phyloP scores from a whole-genome alignment of 345 rosid genomes.

The Rhizophora apiculata region DNA sequence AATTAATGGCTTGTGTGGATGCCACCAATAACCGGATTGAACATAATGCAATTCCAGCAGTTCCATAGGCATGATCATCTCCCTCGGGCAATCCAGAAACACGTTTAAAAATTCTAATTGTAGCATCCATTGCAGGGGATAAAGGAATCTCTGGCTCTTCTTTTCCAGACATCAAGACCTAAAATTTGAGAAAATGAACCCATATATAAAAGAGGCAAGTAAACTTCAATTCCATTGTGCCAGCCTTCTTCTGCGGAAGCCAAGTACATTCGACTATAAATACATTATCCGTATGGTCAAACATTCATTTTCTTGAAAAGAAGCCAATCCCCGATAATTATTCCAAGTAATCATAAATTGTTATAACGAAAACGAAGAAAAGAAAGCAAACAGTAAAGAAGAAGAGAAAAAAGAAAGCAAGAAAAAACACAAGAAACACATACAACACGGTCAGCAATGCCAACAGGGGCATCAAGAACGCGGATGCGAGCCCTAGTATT shows the following conservation, averaged over 20 bases:
- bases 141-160: slow-evolving; percentile 51
- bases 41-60: slow-evolving; percentile 47
- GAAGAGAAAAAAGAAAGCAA: background rate
- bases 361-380: no score
- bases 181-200: background rate
- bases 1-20: slow-evolving; percentile 76
- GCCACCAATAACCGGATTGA: slow-evolving; percentile 73
- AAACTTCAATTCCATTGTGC: background rate
- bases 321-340: no score
- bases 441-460: slow-evolving; percentile 67
- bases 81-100: slow-evolving; percentile 43
- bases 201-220: background rate
- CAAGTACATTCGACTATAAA: no score
- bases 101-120: slow-evolving; percentile 47
- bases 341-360: no score
- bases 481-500: slow-evolving; percentile 84
- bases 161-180: slow-evolving; percentile 60
- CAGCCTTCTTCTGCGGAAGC: no score
- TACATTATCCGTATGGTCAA: no score
- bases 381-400: background rate
- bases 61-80: slow-evolving; percentile 23
- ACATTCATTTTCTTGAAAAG: no score
- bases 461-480: slow-evolving; percentile 64
- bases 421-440: slow-evolving; percentile 11
- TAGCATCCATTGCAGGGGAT: slow-evolving; percentile 64